Evolutionary conservation across 1,284 basidiomycete genomes (phyloP).

Genomic region (Malassezia obtusa): DNA sequence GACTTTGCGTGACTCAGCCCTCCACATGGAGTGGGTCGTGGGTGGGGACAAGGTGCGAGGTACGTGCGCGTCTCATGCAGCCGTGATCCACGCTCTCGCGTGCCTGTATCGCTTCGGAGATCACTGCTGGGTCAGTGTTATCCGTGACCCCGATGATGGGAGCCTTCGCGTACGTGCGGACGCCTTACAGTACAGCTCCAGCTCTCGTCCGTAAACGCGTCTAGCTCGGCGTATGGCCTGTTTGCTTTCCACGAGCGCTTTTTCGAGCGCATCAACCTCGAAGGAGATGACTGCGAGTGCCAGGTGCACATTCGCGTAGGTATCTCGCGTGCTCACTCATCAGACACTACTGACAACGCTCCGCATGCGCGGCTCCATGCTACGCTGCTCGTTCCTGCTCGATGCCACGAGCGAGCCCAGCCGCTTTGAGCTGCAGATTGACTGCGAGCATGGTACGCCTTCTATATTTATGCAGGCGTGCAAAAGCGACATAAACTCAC

Average conservation of each 20-base stretch:
- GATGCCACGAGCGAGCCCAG: not conserved
- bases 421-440: not conserved
- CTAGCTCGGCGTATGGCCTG: conserved; percentile 36
- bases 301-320: conserved; percentile 25
- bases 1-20: not conserved
- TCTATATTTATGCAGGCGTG: conserved; percentile 10
- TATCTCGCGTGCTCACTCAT: not conserved
- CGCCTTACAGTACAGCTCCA: conserved; percentile 18
- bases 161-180: not conserved
- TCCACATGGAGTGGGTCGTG: conserved; percentile 10
- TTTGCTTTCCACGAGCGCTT: conserved; percentile 29
- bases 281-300: conserved; percentile 21
- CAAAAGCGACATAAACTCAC: conserved; percentile 32
- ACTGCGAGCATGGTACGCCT: conserved; percentile 1
- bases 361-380: conserved; percentile 16
- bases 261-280: conserved; percentile 20
- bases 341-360: conserved; percentile 28
- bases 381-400: conserved; percentile 2
- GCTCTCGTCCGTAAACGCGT: conserved; percentile 32
- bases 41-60: conserved; percentile 7
- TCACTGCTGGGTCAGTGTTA: conserved; percentile 10
- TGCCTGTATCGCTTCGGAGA: conserved; percentile 13
- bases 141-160: not conserved
- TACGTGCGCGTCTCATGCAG: conserved; percentile 7
- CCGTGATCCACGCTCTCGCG: not conserved